Evolutionary conservation across 176 grass and related monocot genomes (phyloP).

Genomic region (Bromus sterilis): DNA sequence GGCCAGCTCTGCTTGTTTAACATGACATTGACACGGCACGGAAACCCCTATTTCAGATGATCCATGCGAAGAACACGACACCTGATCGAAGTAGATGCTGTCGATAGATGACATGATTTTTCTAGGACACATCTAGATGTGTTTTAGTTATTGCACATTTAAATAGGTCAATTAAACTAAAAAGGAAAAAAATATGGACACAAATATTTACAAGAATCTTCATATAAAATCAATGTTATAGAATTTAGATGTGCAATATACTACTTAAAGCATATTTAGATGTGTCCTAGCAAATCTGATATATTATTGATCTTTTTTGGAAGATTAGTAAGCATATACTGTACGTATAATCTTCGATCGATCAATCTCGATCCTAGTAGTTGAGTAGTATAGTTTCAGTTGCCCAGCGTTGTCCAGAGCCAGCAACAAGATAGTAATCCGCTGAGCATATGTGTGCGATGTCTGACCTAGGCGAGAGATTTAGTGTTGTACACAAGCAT

Average conservation of each 20-base stretch:
- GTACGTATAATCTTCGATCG: too few relatives aligned
- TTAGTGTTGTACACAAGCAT: not conserved
- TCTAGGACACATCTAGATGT: too few relatives aligned
- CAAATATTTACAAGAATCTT: too few relatives aligned
- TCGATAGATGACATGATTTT: not conserved
- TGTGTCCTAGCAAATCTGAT: too few relatives aligned
- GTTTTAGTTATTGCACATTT: too few relatives aligned
- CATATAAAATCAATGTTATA: too few relatives aligned
- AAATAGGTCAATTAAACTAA: too few relatives aligned
- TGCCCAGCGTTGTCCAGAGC: not conserved
- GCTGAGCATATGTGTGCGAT: too few relatives aligned
- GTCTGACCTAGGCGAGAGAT: not conserved
- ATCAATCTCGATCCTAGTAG: not conserved
- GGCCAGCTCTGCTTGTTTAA: not conserved
- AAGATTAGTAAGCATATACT: too few relatives aligned
- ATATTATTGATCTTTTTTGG: not conserved
- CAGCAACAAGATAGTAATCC: not conserved
- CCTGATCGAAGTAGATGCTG: not conserved
- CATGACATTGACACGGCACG: constrained; percentile 2
- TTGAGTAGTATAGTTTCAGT: not conserved
- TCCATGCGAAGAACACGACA: constrained; percentile 1
- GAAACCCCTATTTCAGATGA: not conserved
- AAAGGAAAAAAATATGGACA: too few relatives aligned
- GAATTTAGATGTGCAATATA: too few relatives aligned
- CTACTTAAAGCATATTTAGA: too few relatives aligned